Conservation (phyloP, 2,329 filamentous ascomycete species). For the Seiridium unicorne region DNA sequence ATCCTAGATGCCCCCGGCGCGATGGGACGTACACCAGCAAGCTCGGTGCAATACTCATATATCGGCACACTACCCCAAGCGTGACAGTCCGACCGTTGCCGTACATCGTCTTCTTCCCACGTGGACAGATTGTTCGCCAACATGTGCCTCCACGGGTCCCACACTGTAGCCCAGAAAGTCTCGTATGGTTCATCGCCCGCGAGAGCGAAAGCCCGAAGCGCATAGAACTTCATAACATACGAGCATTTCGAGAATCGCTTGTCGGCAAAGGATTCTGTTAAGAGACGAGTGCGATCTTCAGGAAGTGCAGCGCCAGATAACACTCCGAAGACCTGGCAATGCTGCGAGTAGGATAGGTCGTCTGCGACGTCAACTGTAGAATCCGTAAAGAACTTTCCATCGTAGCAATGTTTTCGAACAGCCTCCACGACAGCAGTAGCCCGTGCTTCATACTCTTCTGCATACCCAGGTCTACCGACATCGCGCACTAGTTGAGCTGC, state of each 20-base stretch:
- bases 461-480: constrained; percentile 29
- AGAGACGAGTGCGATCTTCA: constrained; percentile 7
- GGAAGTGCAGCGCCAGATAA: constrained; percentile 26
- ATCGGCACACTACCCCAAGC: constrained; percentile 18
- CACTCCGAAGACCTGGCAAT: constrained; percentile 34
- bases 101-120: constrained; percentile 17
- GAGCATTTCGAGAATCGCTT: constrained; percentile 4
- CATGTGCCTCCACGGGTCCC: constrained; percentile 15
- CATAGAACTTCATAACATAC: constrained; percentile 18
- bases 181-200: constrained; percentile 11
- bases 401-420: constrained; percentile 28
- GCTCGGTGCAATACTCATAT: constrained; percentile 18
- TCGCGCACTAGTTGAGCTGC: constrained; percentile 28
- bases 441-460: constrained; percentile 27
- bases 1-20: constrained; percentile 12
- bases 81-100: constrained; percentile 19
- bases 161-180: constrained; percentile 13
- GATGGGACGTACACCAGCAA: constrained; percentile 11
- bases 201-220: constrained; percentile 11
- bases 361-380: constrained; percentile 28
- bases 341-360: constrained; percentile 27
- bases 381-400: constrained; percentile 32
- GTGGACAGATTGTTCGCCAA: constrained; percentile 14
- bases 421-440: constrained; percentile 21
- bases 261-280: neutral